Evolutionary conservation across 768 basidiomycete genomes (phyloP).

Genomic region (Coprinopsis marcescibilis): DNA sequence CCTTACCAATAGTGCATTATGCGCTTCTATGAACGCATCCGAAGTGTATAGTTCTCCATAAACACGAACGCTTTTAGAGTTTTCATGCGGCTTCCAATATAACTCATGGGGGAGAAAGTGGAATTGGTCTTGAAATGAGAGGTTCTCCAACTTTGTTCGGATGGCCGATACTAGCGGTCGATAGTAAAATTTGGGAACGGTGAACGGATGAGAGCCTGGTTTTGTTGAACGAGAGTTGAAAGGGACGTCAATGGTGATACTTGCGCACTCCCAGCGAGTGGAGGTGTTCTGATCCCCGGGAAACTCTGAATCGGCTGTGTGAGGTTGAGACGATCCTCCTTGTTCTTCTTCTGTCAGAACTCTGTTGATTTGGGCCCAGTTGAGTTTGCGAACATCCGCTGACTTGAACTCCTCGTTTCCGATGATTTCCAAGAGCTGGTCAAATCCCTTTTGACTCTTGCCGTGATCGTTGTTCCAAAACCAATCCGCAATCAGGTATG

Average conservation of each 20-base stretch:
- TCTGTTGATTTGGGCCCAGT: constrained; percentile 3
- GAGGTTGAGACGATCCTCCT: background rate
- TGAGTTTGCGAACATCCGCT: background rate
- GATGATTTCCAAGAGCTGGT: background rate
- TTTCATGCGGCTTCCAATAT: constrained; percentile 7
- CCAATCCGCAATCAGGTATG: too few species aligned
- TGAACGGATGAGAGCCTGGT: background rate
- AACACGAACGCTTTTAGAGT: constrained; percentile 11
- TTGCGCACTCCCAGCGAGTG: background rate
- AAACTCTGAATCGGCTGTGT: background rate
- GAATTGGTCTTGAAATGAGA: constrained; percentile 4
- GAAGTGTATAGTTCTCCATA: constrained; percentile 17
- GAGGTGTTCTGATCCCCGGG: background rate
- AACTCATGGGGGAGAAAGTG: constrained; percentile 14
- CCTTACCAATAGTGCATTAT: constrained; percentile 4
- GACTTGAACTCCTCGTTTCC: background rate
- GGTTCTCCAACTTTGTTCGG: background rate
- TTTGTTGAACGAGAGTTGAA: background rate
- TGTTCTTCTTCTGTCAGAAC: background rate
- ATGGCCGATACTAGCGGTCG: constrained; percentile 4
- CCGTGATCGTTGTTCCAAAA: background rate
- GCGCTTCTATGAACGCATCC: constrained; percentile 15
- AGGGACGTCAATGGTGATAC: constrained; percentile 3
- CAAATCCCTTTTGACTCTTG: constrained; percentile 3
- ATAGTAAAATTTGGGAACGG: background rate